Percentiles rank a stretch among this genome's conserved stretches.
These are phyloP conservation scores for Fusarium poae DNA, from an alignment of 2,329 filamentous ascomycete species.

Conservation along the genomic window DNA sequence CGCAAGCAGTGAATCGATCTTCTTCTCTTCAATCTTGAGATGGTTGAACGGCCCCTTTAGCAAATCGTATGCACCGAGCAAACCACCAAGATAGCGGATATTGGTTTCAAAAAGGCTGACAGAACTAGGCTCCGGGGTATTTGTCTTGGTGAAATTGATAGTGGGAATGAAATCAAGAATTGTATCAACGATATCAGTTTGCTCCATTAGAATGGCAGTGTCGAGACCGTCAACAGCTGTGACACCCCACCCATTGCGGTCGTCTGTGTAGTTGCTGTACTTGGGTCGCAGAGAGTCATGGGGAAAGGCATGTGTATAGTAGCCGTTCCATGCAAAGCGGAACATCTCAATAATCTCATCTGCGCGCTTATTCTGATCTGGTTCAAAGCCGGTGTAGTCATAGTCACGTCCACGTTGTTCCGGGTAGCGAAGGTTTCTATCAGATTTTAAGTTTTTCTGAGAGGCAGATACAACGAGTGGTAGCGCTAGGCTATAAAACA, in stretches of 20 bases:
- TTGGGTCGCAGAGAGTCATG: conserved; percentile 19
- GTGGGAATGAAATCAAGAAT: conserved; percentile 20
- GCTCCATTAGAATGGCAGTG: conserved; percentile 30
- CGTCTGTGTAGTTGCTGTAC: conserved; percentile 15
- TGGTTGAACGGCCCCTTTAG: conserved; percentile 53
- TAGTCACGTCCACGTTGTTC: conserved; percentile 13
- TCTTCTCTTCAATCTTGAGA: conserved; percentile 56
- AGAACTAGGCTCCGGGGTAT: conserved; percentile 45
- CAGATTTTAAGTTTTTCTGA: not conserved
- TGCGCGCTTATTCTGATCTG: conserved; percentile 13
- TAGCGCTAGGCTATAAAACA: not conserved
- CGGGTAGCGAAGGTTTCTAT: not conserved
- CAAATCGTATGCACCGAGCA: conserved; percentile 65
- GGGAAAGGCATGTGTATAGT: conserved; percentile 12
- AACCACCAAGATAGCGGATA: conserved; percentile 66
- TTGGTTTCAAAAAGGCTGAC: conserved; percentile 68
- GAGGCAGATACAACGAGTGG: not conserved
- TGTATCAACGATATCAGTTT: conserved; percentile 22
- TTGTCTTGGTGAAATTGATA: conserved; percentile 18
- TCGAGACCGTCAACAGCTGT: conserved; percentile 28
- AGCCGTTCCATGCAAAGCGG: conserved; percentile 27
- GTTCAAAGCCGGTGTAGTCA: conserved; percentile 31
- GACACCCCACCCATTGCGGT: conserved; percentile 30
- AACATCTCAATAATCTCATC: conserved; percentile 25
- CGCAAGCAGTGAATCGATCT: conserved; percentile 64